Base-by-base conservation (phyloP, 352 stramenopile genomes). In the Aphanomyces stellatus region DNA sequence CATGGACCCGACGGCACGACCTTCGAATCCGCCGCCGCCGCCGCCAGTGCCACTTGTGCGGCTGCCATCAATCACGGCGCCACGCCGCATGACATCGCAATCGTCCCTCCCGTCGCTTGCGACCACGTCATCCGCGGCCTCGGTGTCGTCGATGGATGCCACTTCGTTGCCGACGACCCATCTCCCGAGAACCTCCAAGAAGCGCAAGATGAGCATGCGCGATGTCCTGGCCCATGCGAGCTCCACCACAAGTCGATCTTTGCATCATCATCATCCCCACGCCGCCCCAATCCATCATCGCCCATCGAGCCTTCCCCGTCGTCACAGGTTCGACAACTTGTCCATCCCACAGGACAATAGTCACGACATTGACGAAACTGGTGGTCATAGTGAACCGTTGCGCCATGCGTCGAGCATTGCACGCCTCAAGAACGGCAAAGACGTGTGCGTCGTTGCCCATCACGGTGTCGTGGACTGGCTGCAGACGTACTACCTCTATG, bases 401-500 rank as follows among this genome's bases (percentile, higher is more conserved):
- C 49, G 49, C 1, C 22, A 22, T 7, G 49, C 49, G 6, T 57
- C 60, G 4, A 67, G 37, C n/a, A 67, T 67, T 57, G 60, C 60
- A 11, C 28, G 60, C 3, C 42, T 67, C 3, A 55, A 55, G 41
- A 59, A 17, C 2, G 60, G 60, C 4, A 55, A 67, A 22, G 60
- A 67, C 49, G 60, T 67, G 11, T 67, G 60, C 28, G 60, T 67
- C 27, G 60, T 67, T 25, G 27, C 60, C 17, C 28, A 42, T 30
- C 28, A 30, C 2, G 60, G 60, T 2, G 33, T 40, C 24, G 60
- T 67, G 5, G 60, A 67, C 49, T 67, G 60, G 60, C 5, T 37
- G 22, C 40, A 37, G 4, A 67, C 60, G 34, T 67, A 57, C 22
- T 67, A 67, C 40, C 25, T 67, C 11, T 67, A 67, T 24, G 60